phyloP scores from a whole-genome alignment of 1,139 yeast species.

The Candida albicans region DNA sequence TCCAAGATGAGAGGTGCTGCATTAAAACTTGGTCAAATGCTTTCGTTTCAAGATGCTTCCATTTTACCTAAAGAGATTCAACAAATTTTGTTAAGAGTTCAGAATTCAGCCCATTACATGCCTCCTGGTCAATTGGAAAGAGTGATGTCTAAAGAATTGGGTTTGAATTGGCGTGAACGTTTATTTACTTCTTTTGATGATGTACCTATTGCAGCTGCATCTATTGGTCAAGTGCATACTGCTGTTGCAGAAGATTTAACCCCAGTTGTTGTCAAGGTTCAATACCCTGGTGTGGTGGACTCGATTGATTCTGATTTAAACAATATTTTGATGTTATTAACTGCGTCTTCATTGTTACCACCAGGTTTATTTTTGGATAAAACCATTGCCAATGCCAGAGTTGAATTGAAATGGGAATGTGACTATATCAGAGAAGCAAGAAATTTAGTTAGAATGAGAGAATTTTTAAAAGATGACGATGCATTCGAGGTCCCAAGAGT shows the following conservation, averaged over 20 bases:
- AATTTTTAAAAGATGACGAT: constrained; percentile 61
- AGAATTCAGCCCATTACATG: constrained; percentile 95
- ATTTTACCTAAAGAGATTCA: constrained; percentile 85
- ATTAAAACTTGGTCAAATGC: constrained; percentile 89
- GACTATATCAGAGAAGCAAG: constrained; percentile 91
- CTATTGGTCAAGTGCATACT: constrained; percentile 93
- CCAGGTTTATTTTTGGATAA: constrained; percentile 89
- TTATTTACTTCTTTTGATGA: constrained; percentile 75
- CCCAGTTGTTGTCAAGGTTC: constrained; percentile 95
- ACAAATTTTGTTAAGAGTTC: constrained; percentile 76
- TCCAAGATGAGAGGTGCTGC: constrained; percentile 99
- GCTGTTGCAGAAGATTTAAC: constrained; percentile 67
- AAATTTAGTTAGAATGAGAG: constrained; percentile 68
- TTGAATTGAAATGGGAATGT: constrained; percentile 96
- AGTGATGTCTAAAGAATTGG: constrained; percentile 73
- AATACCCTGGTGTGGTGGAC: constrained; percentile 96
- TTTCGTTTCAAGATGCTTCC: constrained; percentile 88
- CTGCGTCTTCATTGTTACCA: constrained; percentile 86
- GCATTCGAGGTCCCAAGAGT: constrained; percentile 82
- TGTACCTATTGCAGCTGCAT: constrained; percentile 94
- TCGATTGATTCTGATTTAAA: constrained; percentile 93
- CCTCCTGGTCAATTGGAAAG: constrained; percentile 86
- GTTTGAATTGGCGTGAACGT: constrained; percentile 72
- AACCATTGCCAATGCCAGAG: constrained; percentile 89
- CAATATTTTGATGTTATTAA: constrained; percentile 73